Base-by-base conservation (phyloP, 257 asterid genomes). In the Ocimum tenuiflorum region DNA sequence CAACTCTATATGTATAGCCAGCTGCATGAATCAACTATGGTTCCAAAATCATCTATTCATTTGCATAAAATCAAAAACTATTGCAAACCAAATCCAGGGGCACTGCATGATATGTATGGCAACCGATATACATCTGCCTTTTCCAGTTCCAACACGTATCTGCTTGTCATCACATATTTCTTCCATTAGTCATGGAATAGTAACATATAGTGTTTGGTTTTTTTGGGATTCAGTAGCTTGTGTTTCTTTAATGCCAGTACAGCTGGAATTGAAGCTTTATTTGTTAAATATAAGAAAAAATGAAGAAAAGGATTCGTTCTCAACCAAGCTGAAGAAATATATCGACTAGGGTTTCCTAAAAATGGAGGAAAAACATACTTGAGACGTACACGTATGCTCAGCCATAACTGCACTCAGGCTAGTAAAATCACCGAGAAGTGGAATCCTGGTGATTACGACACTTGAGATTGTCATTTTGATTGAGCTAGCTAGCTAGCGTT, bases 321-420 rank as follows among this genome's bases (percentile, higher is more conserved):
- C 2, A 14, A 43, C 15, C 24, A 22, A 14, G 55, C 24, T 42
- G 18, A 27, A 7, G 35, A 39, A 12, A 39, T n/a, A 31, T 43
- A 53, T 39, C 61, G 7, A 27, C n/a, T n/a, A n/a, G n/a, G 45
- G 45, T 61, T 15, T 70, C 12, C 19, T 45, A 19, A 46, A 62
- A 60, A 31, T 52, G 33, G 71, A 46, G 70, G n/a, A n/a, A 72
- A 67, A 67, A 66, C 17, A 23, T 57, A 57, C 55, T 62, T 59
- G 98, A 92, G 89, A 92, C 96, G 66, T 92, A 92, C 96, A 94
- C 81, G 95, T 97, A 55, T 97, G 91, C 84, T 91, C 98, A 42
- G 98, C 97, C 97, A 87, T 86, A 45, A 89, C 69, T 39, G 97
- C 97, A 80, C 87, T 86, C 80, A 89, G 97, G 90, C 91, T 89